These are phyloP conservation scores for Podospora pseudocomata DNA, from an alignment of 495 filamentous ascomycete genomes.

Conservation along the genomic window DNA sequence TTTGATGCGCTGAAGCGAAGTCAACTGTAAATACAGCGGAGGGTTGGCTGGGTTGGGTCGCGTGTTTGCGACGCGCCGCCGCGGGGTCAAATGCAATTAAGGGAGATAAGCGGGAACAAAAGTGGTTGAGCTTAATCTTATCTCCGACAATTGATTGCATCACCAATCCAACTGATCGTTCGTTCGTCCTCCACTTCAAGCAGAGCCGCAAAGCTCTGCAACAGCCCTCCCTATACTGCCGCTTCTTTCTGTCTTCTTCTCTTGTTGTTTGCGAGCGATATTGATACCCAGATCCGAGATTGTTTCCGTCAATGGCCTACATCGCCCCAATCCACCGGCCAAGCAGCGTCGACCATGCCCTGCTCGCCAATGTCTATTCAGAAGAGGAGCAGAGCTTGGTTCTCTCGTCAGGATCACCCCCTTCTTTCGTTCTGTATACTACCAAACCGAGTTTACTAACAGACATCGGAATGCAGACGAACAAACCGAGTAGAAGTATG, in stretches of 20 bases:
- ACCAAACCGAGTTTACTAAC: neutral
- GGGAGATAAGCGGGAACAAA: slow-evolving; percentile 7
- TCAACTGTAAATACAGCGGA: slow-evolving; percentile 1
- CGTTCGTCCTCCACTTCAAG: neutral
- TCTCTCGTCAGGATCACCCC: slow-evolving; percentile 64
- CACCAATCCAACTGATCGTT: neutral
- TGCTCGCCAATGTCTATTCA: slow-evolving; percentile 72
- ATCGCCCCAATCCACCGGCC: slow-evolving; percentile 89
- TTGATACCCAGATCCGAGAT: neutral
- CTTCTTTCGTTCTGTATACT: slow-evolving; percentile 9
- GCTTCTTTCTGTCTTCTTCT: slow-evolving; percentile 9
- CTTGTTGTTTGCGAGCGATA: neutral
- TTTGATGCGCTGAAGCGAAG: slow-evolving; percentile 2
- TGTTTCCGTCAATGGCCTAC: slow-evolving; percentile 68
- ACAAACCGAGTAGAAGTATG: slow-evolving; percentile 90
- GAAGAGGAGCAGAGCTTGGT: slow-evolving; percentile 76
- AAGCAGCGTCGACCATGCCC: slow-evolving; percentile 81
- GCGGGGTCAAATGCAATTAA: slow-evolving; percentile 17
- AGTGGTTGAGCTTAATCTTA: slow-evolving; percentile 15
- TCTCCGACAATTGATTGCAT: slow-evolving; percentile 16
- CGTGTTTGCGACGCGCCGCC: slow-evolving; percentile 18
- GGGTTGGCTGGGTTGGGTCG: neutral
- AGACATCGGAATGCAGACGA: slow-evolving; percentile 57
- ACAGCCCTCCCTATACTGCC: neutral
- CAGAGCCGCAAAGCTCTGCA: slow-evolving; percentile 8